Evolutionary conservation across 768 basidiomycete genomes (phyloP).

Genomic region (Psilocybe sp.): DNA sequence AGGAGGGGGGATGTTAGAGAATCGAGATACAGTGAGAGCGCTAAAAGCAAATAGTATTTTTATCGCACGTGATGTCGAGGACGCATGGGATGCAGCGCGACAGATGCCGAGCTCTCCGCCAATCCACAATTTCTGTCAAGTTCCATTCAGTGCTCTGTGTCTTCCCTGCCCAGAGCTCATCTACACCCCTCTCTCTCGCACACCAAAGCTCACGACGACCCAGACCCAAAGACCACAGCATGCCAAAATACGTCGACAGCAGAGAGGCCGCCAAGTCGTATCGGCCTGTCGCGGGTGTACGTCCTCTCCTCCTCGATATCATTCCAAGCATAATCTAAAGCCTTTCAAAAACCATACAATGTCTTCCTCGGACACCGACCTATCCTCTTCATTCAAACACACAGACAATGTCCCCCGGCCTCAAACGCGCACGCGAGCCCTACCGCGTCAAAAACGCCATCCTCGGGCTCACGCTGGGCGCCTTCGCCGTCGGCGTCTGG

Average conservation of each 20-base stretch:
- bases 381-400: background rate
- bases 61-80: too few relatives aligned
- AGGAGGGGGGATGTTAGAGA: too few relatives aligned
- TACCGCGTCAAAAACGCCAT: conserved; percentile 78
- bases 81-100: too few relatives aligned
- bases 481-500: conserved; percentile 82
- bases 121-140: too few relatives aligned
- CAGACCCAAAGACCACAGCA: background rate
- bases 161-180: background rate
- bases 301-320: conserved; percentile 2
- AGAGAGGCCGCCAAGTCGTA: conserved; percentile 45
- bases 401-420: conserved; percentile 83
- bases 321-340: background rate
- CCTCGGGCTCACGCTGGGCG: conserved; percentile 67
- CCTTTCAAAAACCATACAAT: too few relatives aligned
- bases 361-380: background rate
- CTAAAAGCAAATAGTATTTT: too few relatives aligned
- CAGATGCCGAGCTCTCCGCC: too few relatives aligned
- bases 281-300: conserved; percentile 50
- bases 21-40: too few relatives aligned
- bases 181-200: background rate
- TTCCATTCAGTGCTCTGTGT: too few relatives aligned
- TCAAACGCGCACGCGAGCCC: conserved; percentile 83
- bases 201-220: background rate
- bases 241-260: conserved; percentile 42